Percentiles rank a stretch among this genome's conserved stretches.
Conservation (phyloP, 1,284 basidiomycete species). For the Fistulina hepatica region DNA sequence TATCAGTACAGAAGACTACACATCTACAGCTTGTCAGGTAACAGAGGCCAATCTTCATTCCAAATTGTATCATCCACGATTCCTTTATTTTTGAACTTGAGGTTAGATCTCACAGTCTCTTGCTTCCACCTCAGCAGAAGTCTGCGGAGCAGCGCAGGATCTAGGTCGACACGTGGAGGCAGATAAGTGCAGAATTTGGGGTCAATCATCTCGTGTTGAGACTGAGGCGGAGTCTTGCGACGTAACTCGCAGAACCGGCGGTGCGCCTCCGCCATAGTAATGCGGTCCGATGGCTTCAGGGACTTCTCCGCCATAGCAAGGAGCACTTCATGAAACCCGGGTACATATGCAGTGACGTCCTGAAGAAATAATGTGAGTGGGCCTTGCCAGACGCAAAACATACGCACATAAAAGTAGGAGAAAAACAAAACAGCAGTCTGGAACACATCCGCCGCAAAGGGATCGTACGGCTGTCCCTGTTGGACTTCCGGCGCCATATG, state of each 20-base stretch:
- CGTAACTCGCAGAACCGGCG: neutral
- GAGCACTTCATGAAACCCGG: neutral
- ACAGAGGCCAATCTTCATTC: too few relatives aligned
- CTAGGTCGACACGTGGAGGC: too few relatives aligned
- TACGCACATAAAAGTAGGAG: neutral
- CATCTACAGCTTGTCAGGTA: too few relatives aligned
- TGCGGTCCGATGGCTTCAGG: neutral
- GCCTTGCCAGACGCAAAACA: neutral
- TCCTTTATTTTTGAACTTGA: too few relatives aligned
- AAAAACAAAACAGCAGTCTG: neutral
- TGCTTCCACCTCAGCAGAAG: too few relatives aligned
- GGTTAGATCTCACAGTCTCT: too few relatives aligned
- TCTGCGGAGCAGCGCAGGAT: too few relatives aligned
- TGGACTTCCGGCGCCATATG: neutral
- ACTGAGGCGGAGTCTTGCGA: too few relatives aligned
- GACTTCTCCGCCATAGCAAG: neutral
- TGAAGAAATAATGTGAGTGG: neutral
- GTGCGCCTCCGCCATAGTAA: neutral
- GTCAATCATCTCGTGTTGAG: too few relatives aligned
- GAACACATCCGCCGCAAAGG: conserved; percentile 1
- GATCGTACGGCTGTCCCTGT: neutral
- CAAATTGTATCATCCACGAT: too few relatives aligned
- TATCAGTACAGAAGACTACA: too few relatives aligned
- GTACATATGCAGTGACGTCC: neutral
- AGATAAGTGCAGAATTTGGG: too few relatives aligned